Conservation (phyloP, 441 rosid species). For the Hura crepitans region DNA sequence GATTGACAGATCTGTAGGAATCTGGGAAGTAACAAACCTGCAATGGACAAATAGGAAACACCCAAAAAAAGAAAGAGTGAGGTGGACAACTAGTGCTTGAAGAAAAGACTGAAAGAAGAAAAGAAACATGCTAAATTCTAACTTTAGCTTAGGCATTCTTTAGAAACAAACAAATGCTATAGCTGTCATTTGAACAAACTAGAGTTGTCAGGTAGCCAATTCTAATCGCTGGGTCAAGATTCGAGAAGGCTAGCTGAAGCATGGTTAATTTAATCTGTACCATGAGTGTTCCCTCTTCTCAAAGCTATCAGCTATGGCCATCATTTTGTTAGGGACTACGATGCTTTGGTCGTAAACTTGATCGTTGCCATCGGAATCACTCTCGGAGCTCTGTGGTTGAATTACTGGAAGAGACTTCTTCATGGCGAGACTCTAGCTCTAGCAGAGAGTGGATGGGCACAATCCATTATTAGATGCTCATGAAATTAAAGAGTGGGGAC, state of each 20-base stretch:
- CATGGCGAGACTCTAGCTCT: constrained; percentile 28
- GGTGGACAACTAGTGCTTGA: background rate
- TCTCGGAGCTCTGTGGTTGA: constrained; percentile 32
- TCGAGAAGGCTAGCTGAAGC: constrained; percentile 3
- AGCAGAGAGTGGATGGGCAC: no score
- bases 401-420: constrained; percentile 27
- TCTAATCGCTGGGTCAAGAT: background rate
- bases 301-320: constrained; percentile 39
- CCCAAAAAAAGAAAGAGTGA: background rate
- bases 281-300: constrained; percentile 58
- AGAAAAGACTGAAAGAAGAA: background rate
- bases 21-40: constrained; percentile 60
- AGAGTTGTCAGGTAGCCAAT: background rate
- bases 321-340: constrained; percentile 38
- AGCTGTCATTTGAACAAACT: constrained; percentile 1
- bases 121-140: background rate
- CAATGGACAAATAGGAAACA: constrained; percentile 7
- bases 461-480: no score
- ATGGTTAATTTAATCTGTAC: constrained; percentile 30
- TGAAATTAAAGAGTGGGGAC: no score
- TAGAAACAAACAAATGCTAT: constrained; percentile 14
- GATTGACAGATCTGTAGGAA: constrained; percentile 58
- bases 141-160: constrained; percentile 3
- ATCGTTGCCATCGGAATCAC: constrained; percentile 30
- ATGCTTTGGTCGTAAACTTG: constrained; percentile 37